Conservation (phyloP, 176 grass and related monocot species). For the Musa acuminata region DNA sequence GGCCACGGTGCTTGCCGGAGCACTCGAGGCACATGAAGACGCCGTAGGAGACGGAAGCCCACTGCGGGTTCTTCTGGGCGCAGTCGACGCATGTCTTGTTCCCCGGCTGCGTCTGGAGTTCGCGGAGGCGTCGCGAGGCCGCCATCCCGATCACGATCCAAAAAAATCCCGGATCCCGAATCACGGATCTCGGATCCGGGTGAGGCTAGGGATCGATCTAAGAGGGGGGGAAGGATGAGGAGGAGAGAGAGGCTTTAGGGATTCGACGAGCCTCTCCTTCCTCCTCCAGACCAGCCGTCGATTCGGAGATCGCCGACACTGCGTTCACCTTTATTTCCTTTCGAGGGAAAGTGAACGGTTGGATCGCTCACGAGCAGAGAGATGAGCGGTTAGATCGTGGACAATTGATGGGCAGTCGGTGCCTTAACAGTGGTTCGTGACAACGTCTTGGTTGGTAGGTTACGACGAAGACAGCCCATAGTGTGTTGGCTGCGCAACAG, state of each 20-base stretch:
- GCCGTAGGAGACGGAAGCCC: constrained; percentile 89
- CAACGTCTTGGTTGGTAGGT: background rate
- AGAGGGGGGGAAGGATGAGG: background rate
- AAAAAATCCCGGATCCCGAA: background rate
- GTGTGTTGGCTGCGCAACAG: too few species aligned
- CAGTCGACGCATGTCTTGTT: constrained; percentile 99
- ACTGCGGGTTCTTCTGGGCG: constrained; percentile 90
- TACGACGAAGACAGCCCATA: background rate
- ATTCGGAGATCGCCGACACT: background rate
- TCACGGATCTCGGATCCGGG: too few species aligned
- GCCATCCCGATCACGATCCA: background rate
- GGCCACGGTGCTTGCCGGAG: constrained; percentile 96
- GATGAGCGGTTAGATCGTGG: background rate
- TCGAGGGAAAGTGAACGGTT: too few species aligned
- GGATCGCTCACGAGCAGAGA: background rate
- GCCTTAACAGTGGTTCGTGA: background rate
- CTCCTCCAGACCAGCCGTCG: background rate
- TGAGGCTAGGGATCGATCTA: too few species aligned
- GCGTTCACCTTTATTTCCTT: background rate
- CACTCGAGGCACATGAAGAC: constrained; percentile 99
- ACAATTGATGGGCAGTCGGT: background rate
- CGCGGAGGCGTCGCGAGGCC: constrained; percentile 71
- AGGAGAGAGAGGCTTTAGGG: background rate
- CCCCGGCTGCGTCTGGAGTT: constrained; percentile 65
- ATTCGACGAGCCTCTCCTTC: background rate